Evolutionary conservation across 2,329 filamentous ascomycete species (phyloP).

Genomic region (Fusarium sororula): DNA sequence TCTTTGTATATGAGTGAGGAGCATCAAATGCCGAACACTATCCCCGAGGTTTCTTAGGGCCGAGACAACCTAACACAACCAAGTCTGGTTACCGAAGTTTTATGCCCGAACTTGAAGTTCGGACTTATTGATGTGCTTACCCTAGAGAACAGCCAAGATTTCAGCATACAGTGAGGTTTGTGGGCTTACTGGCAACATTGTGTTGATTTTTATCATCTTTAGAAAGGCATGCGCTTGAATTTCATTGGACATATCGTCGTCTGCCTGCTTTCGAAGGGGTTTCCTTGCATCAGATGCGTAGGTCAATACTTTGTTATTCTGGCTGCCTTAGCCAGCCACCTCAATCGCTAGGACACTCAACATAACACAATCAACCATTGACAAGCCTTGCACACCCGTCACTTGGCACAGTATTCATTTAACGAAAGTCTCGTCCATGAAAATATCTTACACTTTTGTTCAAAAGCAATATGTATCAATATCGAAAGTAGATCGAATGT

Average conservation of each 20-base stretch:
- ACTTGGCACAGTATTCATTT: not conserved
- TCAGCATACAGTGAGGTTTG: no score
- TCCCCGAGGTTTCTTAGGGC: conserved; percentile 21
- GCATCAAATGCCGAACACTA: conserved; percentile 23
- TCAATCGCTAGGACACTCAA: not conserved
- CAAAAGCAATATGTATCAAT: not conserved
- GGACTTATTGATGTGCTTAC: not conserved
- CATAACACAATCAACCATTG: not conserved
- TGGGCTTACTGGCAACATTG: no score
- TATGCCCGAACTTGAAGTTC: conserved; percentile 22
- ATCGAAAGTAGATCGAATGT: not conserved
- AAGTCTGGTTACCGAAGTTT: conserved; percentile 2
- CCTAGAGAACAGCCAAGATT: no score
- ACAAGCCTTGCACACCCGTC: not conserved
- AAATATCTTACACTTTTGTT: not conserved
- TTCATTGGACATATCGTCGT: not conserved
- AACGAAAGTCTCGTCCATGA: not conserved
- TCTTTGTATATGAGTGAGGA: conserved; percentile 21
- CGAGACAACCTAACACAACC: not conserved
- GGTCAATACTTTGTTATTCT: not conserved
- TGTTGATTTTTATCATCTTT: not conserved
- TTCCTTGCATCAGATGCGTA: not conserved
- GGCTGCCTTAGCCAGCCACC: not conserved
- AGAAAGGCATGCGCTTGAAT: no score
- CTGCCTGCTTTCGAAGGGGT: not conserved